phyloP scores from a whole-genome alignment of 2,329 filamentous ascomycete genomes.

The Tolypocladium ovalisporum region DNA sequence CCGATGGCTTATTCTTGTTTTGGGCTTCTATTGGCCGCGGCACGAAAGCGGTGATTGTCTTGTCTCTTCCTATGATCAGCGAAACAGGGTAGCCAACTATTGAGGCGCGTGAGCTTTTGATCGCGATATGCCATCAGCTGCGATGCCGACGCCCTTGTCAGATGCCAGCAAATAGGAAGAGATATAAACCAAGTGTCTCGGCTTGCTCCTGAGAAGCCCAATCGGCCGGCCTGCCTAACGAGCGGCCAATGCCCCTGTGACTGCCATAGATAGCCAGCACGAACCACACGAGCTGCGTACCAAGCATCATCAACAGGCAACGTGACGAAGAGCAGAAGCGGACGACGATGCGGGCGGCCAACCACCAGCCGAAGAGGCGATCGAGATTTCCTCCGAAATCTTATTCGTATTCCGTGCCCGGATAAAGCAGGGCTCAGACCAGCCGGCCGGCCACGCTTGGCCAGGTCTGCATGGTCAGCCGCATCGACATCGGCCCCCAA shows the following conservation, averaged over 20 bases:
- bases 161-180: background rate
- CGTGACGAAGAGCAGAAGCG: constrained; percentile 1
- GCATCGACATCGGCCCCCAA: background rate
- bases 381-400: background rate
- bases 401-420: background rate
- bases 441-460: background rate
- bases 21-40: background rate
- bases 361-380: background rate
- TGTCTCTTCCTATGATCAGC: background rate
- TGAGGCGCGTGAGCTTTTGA: background rate
- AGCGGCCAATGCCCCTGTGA: background rate
- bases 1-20: background rate
- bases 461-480: background rate
- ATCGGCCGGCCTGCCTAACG: background rate
- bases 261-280: too few relatives aligned
- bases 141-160: background rate
- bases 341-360: constrained; percentile 1
- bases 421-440: background rate
- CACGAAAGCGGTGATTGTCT: background rate
- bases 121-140: background rate
- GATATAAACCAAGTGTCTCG: background rate
- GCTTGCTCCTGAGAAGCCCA: background rate
- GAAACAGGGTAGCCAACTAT: background rate
- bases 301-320: background rate
- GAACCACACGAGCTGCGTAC: background rate